Base-by-base conservation (phyloP, 352 stramenopile genomes). In the Phytophthora foliorum region DNA sequence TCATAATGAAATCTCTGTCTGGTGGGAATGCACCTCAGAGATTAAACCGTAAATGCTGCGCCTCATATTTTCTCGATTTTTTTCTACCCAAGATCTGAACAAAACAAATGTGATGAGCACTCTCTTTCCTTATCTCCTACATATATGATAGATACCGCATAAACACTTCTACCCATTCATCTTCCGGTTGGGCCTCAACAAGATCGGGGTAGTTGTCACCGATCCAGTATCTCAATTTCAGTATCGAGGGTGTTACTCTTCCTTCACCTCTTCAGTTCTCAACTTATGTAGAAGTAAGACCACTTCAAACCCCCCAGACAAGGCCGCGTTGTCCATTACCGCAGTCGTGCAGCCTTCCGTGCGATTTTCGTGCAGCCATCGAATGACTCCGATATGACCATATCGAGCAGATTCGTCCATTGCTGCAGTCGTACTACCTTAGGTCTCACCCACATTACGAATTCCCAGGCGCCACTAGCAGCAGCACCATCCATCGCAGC, bases 21-120 rank as follows among this genome's bases (percentile, higher is more conserved):
- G 68, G 68, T 76, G 63, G 68, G 63, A 76, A 39, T 72, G 56
- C 46, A 52, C 32, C n/a, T 27, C 68, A 10, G 16, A 58, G 6
- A 58, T 56, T 49, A 14, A 49, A 2, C 4, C 42, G 21, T 49
- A 22, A 49, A 16, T 17, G 6, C 4, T 41, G n/a, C n/a, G n/a
- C n/a, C n/a, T n/a, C n/a, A n/a, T n/a, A n/a, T n/a, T n/a, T n/a
- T n/a, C n/a, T n/a, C n/a, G n/a, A n/a, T n/a, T n/a, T n/a, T n/a
- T n/a, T n/a, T n/a, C n/a, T n/a, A n/a, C n/a, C n/a, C n/a, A n/a
- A n/a, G n/a, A n/a, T n/a, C n/a, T n/a, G n/a, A n/a, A n/a, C n/a
- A n/a, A n/a, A n/a, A n/a, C n/a, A n/a, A n/a, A n/a, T n/a, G n/a
- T n/a, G n/a, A n/a, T n/a, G n/a, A n/a, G n/a, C n/a, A n/a, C n/a